Evolutionary conservation across 768 basidiomycete species (phyloP).

Genomic region (Cantharellus cinnabarinus): DNA sequence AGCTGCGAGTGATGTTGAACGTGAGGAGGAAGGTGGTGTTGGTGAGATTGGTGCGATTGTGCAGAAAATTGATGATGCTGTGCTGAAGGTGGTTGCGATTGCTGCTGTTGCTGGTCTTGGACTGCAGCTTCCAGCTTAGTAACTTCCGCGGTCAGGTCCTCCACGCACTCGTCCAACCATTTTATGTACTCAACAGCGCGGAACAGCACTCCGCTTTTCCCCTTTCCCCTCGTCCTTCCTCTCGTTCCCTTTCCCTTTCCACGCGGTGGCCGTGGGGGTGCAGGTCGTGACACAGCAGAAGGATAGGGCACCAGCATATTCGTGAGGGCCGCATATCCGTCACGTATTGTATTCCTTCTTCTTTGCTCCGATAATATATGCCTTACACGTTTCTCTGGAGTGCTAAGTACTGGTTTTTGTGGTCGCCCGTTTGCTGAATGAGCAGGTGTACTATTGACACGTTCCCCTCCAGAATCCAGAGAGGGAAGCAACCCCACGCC

Average conservation of each 20-base stretch:
- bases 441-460: too few relatives aligned
- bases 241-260: slow-evolving; percentile 15
- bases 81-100: too few relatives aligned
- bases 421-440: not conserved
- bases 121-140: slow-evolving; percentile 44
- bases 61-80: too few relatives aligned
- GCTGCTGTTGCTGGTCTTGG: not conserved
- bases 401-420: slow-evolving; percentile 47
- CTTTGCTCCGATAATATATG: slow-evolving; percentile 93
- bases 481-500: not conserved
- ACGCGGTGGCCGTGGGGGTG: slow-evolving; percentile 3
- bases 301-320: slow-evolving; percentile 51
- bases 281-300: slow-evolving; percentile 6
- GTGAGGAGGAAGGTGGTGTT: not conserved
- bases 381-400: slow-evolving; percentile 73
- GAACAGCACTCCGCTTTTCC: slow-evolving; percentile 78
- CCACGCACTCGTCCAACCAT: slow-evolving; percentile 71
- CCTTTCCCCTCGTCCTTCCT: slow-evolving; percentile 51
- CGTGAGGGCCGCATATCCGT: slow-evolving; percentile 75
- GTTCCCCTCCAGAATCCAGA: not conserved
- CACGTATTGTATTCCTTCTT: slow-evolving; percentile 76
- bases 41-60: not conserved
- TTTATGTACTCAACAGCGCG: slow-evolving; percentile 68
- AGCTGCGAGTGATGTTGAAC: not conserved
- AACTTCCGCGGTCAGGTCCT: slow-evolving; percentile 50